Evolutionary conservation across 192 early-diverging fungal species (phyloP), one percentile per base, ranked within the genome.

Genomic region (Coemansia sp.): DNA sequence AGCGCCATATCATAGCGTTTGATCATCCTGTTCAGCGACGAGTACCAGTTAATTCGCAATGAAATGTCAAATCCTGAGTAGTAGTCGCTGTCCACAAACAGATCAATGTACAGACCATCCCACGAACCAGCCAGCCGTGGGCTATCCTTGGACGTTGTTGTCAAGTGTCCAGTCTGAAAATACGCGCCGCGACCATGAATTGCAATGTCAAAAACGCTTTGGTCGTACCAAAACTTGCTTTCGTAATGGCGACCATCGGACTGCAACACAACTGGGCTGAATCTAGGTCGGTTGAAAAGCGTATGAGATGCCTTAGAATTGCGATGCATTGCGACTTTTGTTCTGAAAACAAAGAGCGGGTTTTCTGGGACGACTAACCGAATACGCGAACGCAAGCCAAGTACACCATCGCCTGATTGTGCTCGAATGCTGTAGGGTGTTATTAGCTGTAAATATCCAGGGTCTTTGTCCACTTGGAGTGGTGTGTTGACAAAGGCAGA

Each of bases 1-100:
- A 90, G 61, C n/a, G 87, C 84, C 62, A 90, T 90, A 22, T 90
- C 87, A 49, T 90, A 88, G 40, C 92, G 85, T 68, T 90, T 89
- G 8, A 90, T 80, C 42, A 89, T 70, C 21, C 88, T 84, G 32
- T 88, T 89, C 36, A 91, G 66, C 66, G 88, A 89, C 42, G 89
- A 89, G 69, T 91, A 92, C 77, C 81, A 85, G 73, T 92, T 88
- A 13, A 92, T 73, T 1, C 54, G 56, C 48, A 92, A 67, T 10
- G 75, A 63, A 0, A 93, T 12, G 8, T 78, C 65, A 18, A 77
- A 64, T 8, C 68, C 71, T 3, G 63, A 18, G 55, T 65, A 67
- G 40, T 63, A 65, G 7, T 57, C 69, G 0, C 74, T 43, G 54
- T 85, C 84, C 6, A 63, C 66, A 68, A 78, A 80, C 41, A 85